These are phyloP conservation scores for Petasospora fabianii DNA, from an alignment of 1,139 yeast species.

Conservation along the genomic window DNA sequence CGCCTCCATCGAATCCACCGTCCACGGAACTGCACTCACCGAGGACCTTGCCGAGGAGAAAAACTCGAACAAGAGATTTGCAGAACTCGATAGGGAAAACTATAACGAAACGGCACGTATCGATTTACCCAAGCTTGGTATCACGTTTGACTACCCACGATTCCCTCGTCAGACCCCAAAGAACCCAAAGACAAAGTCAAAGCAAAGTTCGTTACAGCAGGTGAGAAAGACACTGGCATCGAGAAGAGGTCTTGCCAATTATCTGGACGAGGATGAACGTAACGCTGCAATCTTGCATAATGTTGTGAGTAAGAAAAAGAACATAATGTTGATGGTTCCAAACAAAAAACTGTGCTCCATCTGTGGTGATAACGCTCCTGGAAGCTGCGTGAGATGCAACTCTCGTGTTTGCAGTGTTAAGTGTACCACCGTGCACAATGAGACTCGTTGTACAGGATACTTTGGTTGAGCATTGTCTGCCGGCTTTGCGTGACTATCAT, in stretches of 20 bases:
- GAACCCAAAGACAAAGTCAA: constrained; percentile 23
- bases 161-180: constrained; percentile 15
- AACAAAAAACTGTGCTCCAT: constrained; percentile 40
- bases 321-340: constrained; percentile 26
- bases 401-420: constrained; percentile 37
- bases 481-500: neutral
- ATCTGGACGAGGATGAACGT: constrained; percentile 35
- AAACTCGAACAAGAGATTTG: constrained; percentile 35
- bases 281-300: constrained; percentile 25
- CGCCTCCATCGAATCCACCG: constrained; percentile 22
- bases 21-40: constrained; percentile 26
- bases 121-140: constrained; percentile 35
- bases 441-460: constrained; percentile 34
- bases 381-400: constrained; percentile 37
- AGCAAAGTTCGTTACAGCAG: constrained; percentile 23
- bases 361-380: constrained; percentile 40
- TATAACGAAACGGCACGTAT: constrained; percentile 34
- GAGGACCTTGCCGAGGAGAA: constrained; percentile 30
- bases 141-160: constrained; percentile 25
- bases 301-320: constrained; percentile 21
- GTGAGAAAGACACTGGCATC: constrained; percentile 37
- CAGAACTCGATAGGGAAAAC: constrained; percentile 39
- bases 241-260: constrained; percentile 37
- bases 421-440: constrained; percentile 38
- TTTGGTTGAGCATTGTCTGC: constrained; percentile 3